A percentile compares a stretch with the other conserved stretches of the same genome.
Evolutionary conservation across 495 filamentous ascomycete genomes (phyloP).

Genomic region (Chaetomidium leptoderma): DNA sequence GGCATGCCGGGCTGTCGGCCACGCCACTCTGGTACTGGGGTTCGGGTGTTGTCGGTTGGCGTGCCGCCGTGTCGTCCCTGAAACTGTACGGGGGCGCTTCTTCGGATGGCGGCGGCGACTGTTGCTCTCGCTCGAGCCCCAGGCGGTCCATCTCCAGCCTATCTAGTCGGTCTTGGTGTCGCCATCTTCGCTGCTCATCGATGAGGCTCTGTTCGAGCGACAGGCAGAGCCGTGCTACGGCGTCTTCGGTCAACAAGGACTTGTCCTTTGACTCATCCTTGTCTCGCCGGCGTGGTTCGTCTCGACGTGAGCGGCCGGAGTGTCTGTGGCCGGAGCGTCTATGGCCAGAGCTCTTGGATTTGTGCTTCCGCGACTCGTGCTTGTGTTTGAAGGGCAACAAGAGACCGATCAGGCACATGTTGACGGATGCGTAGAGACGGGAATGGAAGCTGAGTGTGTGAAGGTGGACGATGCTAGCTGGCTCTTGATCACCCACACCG

Average conservation of each 20-base stretch:
- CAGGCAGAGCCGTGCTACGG: slow-evolving; percentile 5
- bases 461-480: no score
- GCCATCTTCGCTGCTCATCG: slow-evolving; percentile 3
- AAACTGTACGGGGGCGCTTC: neutral
- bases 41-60: neutral
- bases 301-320: neutral
- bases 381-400: slow-evolving; percentile 1
- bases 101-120: neutral
- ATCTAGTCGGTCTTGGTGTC: slow-evolving; percentile 4
- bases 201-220: slow-evolving; percentile 14
- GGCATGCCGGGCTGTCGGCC: neutral
- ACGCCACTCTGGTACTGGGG: neutral
- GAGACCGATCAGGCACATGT: slow-evolving; percentile 19
- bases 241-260: slow-evolving; percentile 1
- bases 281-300: neutral
- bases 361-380: slow-evolving; percentile 5
- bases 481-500: neutral
- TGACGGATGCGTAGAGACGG: neutral
- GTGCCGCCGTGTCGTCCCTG: neutral
- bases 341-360: neutral
- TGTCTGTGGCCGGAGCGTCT: neutral
- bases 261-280: neutral
- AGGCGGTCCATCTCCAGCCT: neutral
- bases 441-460: neutral
- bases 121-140: neutral